Evolutionary conservation across 768 basidiomycete genomes (phyloP), one percentile per base, ranked within the genome.

Genomic region (Collybia sordida): DNA sequence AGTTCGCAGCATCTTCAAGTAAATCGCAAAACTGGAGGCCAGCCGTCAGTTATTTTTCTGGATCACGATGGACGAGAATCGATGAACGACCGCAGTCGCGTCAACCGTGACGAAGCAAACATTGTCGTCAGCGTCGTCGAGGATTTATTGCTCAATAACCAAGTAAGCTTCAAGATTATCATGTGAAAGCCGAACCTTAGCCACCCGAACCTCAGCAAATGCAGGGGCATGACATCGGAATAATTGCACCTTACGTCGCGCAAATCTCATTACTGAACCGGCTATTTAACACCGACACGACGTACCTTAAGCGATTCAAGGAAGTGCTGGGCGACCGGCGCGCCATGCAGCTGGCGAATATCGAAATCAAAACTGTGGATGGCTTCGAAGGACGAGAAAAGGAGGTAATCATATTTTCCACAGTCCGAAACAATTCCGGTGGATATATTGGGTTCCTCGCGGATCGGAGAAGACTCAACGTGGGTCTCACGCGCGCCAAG

Each of bases 311-410:
- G 43, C 81, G 84, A 0, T 88, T 93, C 62, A 64, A 68, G 34
- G 61, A 66, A 5, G 75, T 81, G 0, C 74, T 95, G 19, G 93
- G 92, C 18, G 67, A 76, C 12, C 76, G 77, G 40, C 83, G 91
- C 21, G 82, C 77, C 17, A 72, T 79, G 68, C 84, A 94, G 55
- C 65, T 92, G 6, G 61, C 70, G 0, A 64, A 79, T 45, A 78
- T 97, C 45, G 93, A 96, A 66, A 80, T 96, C 59, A 91, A 90
- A 71, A 96, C 93, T 0, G 93, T 97, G 12, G 93, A 97, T 59
- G 93, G 93, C 17, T 97, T 95, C 64, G 92, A 97, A 66, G 93
- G 93, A 11, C 79, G 92, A 39, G 92, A 97, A 72, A 96, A 96
- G 70, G 88, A 92, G 24, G 83, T 96, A 36, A 90, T 97, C 54